These are phyloP conservation scores for Pestalotiopsis sp. DNA, from an alignment of 2,329 filamentous ascomycete species.

Conservation along the genomic window DNA sequence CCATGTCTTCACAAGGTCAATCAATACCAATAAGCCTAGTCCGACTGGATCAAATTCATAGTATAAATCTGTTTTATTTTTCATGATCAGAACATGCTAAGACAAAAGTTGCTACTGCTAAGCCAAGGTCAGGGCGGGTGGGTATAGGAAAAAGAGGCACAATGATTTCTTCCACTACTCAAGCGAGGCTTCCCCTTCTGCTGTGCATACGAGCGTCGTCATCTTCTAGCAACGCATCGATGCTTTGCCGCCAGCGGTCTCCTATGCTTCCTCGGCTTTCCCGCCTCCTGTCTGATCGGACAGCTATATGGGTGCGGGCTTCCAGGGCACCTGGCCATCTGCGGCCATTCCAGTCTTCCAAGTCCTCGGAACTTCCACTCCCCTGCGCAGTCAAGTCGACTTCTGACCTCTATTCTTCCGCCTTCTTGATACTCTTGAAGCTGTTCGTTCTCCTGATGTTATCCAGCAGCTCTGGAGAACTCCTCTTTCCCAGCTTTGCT, in stretches of 20 bases:
- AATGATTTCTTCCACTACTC: neutral
- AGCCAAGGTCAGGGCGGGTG: neutral
- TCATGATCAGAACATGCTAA: neutral
- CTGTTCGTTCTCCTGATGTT: neutral
- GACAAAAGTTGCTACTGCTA: neutral
- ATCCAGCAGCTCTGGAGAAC: constrained; percentile 20
- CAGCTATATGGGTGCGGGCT: neutral
- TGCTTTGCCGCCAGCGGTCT: neutral
- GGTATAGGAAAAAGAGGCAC: neutral
- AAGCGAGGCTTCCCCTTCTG: neutral
- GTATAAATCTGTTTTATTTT: neutral
- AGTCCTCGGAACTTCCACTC: no score
- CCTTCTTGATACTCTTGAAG: neutral
- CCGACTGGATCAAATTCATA: no score
- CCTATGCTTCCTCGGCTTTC: neutral
- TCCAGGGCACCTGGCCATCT: neutral
- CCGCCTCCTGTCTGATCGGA: neutral
- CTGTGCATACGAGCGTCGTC: neutral
- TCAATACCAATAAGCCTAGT: no score
- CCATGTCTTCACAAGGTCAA: no score
- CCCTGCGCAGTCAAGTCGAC: neutral
- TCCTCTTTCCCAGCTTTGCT: constrained; percentile 52
- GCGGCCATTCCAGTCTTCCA: neutral
- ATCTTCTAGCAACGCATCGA: neutral
- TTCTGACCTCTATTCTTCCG: neutral